phyloP scores from a whole-genome alignment of 495 filamentous ascomycete genomes.

The Parathielavia hyrcaniae region DNA sequence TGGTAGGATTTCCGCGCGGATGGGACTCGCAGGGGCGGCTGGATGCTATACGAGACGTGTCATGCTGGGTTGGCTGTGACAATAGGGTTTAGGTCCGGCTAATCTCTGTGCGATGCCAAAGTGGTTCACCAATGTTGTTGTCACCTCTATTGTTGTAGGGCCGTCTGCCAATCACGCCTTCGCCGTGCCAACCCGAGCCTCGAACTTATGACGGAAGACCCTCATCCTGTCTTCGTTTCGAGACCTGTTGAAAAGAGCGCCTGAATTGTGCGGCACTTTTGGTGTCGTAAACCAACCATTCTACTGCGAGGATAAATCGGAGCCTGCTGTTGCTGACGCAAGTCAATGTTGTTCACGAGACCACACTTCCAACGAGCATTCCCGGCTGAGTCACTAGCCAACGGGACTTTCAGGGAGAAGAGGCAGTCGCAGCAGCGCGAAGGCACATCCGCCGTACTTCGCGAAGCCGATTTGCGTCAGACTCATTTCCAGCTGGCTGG shows the following conservation, averaged over 20 bases:
- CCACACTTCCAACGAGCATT: not conserved
- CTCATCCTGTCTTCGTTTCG: not conserved
- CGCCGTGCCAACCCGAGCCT: too few relatives aligned
- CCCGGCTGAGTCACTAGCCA: not conserved
- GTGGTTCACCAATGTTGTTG: not conserved
- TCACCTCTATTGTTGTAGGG: not conserved
- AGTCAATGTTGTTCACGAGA: conserved; percentile 3
- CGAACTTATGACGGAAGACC: too few relatives aligned
- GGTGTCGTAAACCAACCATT: not conserved
- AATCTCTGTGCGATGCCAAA: conserved; percentile 40
- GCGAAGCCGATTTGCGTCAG: conserved; percentile 1
- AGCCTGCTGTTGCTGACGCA: conserved; percentile 1
- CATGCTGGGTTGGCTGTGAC: conserved; percentile 43
- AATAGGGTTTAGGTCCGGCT: conserved; percentile 41
- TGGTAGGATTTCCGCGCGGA: conserved; percentile 45
- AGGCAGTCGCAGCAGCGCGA: not conserved
- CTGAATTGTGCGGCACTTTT: not conserved
- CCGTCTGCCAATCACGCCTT: too few relatives aligned
- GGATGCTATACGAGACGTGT: conserved; percentile 44
- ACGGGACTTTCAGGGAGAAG: not conserved
- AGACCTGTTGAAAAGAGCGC: too few relatives aligned
- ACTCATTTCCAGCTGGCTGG: conserved; percentile 8
- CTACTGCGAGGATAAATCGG: not conserved
- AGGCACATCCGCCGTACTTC: too few relatives aligned
- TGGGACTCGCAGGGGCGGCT: conserved; percentile 39